Evolutionary conservation across 495 filamentous ascomycete species (phyloP).

Genomic region (Gamarada debralockiae): DNA sequence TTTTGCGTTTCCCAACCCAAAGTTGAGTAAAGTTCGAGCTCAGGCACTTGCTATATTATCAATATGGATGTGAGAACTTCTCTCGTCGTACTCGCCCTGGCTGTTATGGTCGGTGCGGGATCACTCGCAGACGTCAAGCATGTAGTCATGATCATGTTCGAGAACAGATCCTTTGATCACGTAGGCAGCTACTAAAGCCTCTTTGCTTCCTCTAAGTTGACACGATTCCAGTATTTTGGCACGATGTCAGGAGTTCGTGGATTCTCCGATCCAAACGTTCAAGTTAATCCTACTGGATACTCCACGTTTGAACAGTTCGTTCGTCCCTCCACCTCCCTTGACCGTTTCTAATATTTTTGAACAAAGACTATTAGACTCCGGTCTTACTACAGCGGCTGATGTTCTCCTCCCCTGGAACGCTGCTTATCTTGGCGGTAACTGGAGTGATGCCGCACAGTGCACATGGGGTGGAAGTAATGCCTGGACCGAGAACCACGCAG

Average conservation of each 20-base stretch:
- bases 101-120: constrained; percentile 13
- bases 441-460: constrained; percentile 26
- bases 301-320: too few species aligned
- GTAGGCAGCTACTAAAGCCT: constrained; percentile 9
- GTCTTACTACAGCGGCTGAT: background rate
- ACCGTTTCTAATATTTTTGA: too few species aligned
- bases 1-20: too few species aligned
- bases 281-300: constrained; percentile 27
- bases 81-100: background rate
- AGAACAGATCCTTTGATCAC: constrained; percentile 27
- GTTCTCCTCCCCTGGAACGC: constrained; percentile 13
- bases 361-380: background rate
- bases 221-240: constrained; percentile 24
- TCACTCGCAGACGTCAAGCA: constrained; percentile 31
- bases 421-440: constrained; percentile 21
- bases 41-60: too few species aligned
- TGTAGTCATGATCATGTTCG: constrained; percentile 33
- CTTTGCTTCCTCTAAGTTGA: background rate
- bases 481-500: constrained; percentile 25
- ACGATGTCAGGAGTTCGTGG: constrained; percentile 32
- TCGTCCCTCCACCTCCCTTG: too few species aligned
- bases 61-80: background rate
- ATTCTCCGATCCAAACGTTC: constrained; percentile 32
- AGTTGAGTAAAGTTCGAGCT: too few species aligned
- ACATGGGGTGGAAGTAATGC: constrained; percentile 27